Conservation (phyloP, 805 yeast species). For the Cyberlindnera saturnus region DNA sequence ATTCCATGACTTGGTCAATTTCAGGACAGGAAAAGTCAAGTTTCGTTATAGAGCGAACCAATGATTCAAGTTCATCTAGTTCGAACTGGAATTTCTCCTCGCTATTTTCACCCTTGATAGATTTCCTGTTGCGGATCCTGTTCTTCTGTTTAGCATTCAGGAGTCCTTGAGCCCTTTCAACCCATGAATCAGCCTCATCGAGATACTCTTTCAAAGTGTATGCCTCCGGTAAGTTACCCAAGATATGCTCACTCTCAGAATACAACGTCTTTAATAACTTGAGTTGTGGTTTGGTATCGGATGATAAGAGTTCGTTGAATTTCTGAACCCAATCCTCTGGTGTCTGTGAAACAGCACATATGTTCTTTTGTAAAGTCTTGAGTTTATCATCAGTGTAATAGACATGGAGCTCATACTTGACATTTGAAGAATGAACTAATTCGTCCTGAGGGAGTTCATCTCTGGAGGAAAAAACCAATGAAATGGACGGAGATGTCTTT, state of each 20-base stretch:
- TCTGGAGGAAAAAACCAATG: conserved; percentile 17
- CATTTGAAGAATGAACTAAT: conserved; percentile 8
- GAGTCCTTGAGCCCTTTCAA: conserved; percentile 47
- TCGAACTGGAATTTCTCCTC: conserved; percentile 10
- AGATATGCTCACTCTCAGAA: conserved; percentile 49
- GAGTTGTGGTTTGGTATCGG: conserved; percentile 40
- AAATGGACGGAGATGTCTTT: conserved; percentile 25
- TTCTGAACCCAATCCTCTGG: conserved; percentile 47
- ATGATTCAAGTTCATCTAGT: conserved; percentile 11
- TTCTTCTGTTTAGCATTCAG: conserved; percentile 36
- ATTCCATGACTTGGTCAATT: conserved; percentile 50
- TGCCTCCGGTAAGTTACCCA: conserved; percentile 33
- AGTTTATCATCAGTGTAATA: conserved; percentile 50
- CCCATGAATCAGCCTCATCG: conserved; percentile 42
- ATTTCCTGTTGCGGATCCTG: conserved; percentile 26
- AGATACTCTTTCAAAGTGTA: conserved; percentile 35
- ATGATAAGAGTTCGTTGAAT: conserved; percentile 34
- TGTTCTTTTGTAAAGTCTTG: conserved; percentile 27
- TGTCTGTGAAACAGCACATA: conserved; percentile 38
- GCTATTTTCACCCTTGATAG: conserved; percentile 3
- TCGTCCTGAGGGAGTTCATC: not conserved
- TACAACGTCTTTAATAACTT: conserved; percentile 38
- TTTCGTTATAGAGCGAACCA: conserved; percentile 42
- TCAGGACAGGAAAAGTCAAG: conserved; percentile 52
- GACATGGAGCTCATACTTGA: conserved; percentile 37